phyloP scores from a whole-genome alignment of 352 stramenopile species.

The Halophytophthora batemanensis region DNA sequence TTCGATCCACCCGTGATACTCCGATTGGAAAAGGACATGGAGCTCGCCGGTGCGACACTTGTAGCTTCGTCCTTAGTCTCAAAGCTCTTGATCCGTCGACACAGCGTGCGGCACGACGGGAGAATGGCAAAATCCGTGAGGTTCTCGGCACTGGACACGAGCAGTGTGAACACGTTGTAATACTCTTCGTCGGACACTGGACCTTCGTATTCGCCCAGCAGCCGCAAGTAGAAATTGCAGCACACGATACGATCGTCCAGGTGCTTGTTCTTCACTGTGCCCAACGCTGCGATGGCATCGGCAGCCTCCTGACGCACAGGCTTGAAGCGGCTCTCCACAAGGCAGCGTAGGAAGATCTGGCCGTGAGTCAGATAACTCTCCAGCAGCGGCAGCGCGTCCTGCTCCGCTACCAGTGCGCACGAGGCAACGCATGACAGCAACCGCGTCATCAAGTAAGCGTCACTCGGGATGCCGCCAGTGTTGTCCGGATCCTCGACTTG shows the following conservation, averaged over 20 bases:
- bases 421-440: constrained; percentile 51
- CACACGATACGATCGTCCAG: constrained; percentile 43
- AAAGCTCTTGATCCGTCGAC: constrained; percentile 48
- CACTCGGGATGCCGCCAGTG: constrained; percentile 36
- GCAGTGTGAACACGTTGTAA: constrained; percentile 57
- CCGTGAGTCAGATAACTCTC: constrained; percentile 34
- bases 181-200: constrained; percentile 51
- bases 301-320: constrained; percentile 48
- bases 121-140: constrained; percentile 47
- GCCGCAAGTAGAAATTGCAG: constrained; percentile 42
- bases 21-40: constrained; percentile 5
- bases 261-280: constrained; percentile 40
- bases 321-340: constrained; percentile 45
- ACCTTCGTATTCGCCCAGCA: constrained; percentile 47
- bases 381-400: constrained; percentile 34
- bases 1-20: constrained; percentile 11
- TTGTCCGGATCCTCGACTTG: constrained; percentile 50
- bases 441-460: constrained; percentile 58
- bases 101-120: constrained; percentile 40
- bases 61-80: constrained; percentile 23
- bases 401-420: constrained; percentile 23
- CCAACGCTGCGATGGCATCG: constrained; percentile 39
- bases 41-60: not conserved
- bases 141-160: constrained; percentile 46
- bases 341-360: constrained; percentile 38